Conservation (phyloP, 192 early-diverging fungal species). For the Mortierella claussenii region DNA sequence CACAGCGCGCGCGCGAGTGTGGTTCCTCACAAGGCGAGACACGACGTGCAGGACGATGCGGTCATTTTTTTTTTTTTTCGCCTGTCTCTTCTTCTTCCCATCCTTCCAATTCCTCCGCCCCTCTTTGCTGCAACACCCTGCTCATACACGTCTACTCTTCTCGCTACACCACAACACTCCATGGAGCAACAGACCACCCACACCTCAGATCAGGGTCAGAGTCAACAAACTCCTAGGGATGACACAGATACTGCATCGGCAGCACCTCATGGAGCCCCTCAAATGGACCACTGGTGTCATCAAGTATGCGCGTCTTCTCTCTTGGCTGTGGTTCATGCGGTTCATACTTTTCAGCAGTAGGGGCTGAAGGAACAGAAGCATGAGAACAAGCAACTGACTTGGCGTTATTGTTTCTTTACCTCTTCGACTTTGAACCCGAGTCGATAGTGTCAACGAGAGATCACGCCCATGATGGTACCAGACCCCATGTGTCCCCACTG, state of each 20-base stretch:
- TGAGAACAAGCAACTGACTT: not conserved
- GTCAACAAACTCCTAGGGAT: not conserved
- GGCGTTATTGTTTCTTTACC: not conserved
- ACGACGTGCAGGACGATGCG: no score
- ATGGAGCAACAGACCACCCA: not conserved
- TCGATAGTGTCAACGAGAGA: constrained; percentile 33
- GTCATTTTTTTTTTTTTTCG: no score
- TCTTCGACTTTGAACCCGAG: not conserved
- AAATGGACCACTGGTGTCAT: constrained; percentile 29
- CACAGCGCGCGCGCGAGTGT: no score
- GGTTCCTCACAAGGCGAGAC: no score
- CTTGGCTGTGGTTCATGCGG: not conserved
- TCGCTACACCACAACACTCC: no score
- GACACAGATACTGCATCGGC: not conserved
- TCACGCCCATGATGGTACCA: constrained; percentile 71
- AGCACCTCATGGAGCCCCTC: not conserved
- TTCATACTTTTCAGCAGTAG: not conserved
- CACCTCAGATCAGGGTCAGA: not conserved
- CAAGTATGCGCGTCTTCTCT: not conserved
- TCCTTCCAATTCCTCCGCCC: no score
- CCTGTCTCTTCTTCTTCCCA: no score
- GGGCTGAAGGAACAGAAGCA: not conserved
- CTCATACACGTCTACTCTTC: no score
- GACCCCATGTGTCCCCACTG: constrained; percentile 85
- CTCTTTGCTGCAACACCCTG: no score